Conservation (phyloP, 2,329 filamentous ascomycete species). For the Colletotrichum lindemuthianum region DNA sequence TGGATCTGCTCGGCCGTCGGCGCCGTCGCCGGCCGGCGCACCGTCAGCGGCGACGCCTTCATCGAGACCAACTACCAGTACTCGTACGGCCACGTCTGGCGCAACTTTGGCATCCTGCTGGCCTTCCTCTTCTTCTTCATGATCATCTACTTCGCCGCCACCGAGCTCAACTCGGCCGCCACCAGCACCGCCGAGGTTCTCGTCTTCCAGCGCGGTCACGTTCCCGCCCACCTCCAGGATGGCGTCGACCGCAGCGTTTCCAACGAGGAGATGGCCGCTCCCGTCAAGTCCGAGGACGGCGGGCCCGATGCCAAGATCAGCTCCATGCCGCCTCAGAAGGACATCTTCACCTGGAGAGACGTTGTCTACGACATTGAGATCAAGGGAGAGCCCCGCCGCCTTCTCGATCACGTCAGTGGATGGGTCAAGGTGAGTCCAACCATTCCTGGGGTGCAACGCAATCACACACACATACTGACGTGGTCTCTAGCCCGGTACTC, state of each 20-base stretch:
- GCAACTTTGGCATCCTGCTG: conserved; percentile 75
- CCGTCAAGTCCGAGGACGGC: conserved; percentile 67
- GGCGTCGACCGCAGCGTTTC: conserved; percentile 41
- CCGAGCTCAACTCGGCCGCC: conserved; percentile 72
- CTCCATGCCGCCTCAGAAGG: conserved; percentile 55
- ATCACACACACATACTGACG: too few relatives aligned
- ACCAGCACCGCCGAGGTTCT: conserved; percentile 74
- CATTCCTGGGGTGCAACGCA: too few relatives aligned
- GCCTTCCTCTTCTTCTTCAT: conserved; percentile 74
- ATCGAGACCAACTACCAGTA: conserved; percentile 67
- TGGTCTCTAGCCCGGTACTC: conserved; percentile 70
- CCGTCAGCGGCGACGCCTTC: conserved; percentile 70
- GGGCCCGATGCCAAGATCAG: conserved; percentile 44
- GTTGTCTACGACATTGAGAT: conserved; percentile 78
- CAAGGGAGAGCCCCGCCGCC: conserved; percentile 74
- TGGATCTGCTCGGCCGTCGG: conserved; percentile 66
- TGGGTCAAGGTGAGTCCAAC: conserved; percentile 72
- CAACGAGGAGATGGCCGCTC: conserved; percentile 45
- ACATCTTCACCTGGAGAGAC: conserved; percentile 82
- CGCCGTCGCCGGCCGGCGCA: conserved; percentile 61
- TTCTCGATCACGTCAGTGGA: conserved; percentile 83
- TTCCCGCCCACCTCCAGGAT: conserved; percentile 54
- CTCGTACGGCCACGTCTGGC: conserved; percentile 67
- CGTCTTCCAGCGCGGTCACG: conserved; percentile 69
- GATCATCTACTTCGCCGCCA: conserved; percentile 68